Conservation (phyloP, 495 filamentous ascomycete genomes). For the Lichina pygmaea region DNA sequence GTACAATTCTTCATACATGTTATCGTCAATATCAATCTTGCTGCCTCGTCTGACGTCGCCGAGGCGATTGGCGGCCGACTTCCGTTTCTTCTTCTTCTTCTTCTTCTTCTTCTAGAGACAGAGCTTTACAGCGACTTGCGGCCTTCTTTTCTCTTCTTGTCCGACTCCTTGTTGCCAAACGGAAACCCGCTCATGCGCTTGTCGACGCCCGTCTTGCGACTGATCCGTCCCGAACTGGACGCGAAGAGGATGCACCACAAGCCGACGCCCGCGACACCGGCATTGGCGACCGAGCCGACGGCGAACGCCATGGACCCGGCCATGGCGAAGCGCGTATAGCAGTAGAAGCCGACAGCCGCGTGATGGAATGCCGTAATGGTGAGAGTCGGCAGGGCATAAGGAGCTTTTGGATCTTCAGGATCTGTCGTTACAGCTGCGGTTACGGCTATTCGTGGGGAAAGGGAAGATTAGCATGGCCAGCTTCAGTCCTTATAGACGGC, state of each 20-base stretch:
- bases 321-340: slow-evolving; percentile 32
- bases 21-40: too few relatives aligned
- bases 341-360: slow-evolving; percentile 30
- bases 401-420: slow-evolving; percentile 26
- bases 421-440: slow-evolving; percentile 14
- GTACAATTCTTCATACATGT: too few relatives aligned
- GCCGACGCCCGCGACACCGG: slow-evolving; percentile 29
- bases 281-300: slow-evolving; percentile 23
- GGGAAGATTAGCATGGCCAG: not conserved
- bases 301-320: slow-evolving; percentile 25
- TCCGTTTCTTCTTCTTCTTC: too few relatives aligned
- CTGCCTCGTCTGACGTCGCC: too few relatives aligned
- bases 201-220: slow-evolving; percentile 45
- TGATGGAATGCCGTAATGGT: slow-evolving; percentile 43
- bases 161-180: slow-evolving; percentile 47
- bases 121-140: slow-evolving; percentile 16
- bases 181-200: slow-evolving; percentile 59
- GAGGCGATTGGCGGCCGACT: too few relatives aligned
- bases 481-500: not conserved
- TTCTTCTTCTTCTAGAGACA: not conserved
- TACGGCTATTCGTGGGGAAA: slow-evolving; percentile 6
- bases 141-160: slow-evolving; percentile 23
- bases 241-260: slow-evolving; percentile 56
- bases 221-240: slow-evolving; percentile 31
- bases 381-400: slow-evolving; percentile 41